Conservation (phyloP, 2,329 filamentous ascomycete genomes). For the Pseudogymnoascus sp. region DNA sequence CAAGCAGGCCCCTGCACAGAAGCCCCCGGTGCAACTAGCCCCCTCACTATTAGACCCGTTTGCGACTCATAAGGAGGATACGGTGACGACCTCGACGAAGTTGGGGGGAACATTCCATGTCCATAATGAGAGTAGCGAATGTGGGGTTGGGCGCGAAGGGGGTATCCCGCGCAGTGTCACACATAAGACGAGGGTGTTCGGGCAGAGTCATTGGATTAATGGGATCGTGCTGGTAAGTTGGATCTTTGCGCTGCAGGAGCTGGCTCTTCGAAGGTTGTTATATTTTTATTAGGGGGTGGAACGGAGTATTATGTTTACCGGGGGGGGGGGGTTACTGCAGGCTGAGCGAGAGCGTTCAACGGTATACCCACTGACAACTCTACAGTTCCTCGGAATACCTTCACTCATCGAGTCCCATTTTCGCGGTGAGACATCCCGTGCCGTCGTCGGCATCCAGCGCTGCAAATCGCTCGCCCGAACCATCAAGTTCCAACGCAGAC, state of each 20-base stretch:
- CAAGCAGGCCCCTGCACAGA: conserved; percentile 11
- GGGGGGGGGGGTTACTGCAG: too few relatives aligned
- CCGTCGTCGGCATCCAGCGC: conserved; percentile 32
- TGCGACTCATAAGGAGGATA: conserved; percentile 22
- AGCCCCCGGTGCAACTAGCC: neutral
- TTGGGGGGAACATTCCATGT: conserved; percentile 38
- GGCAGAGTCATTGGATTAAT: conserved; percentile 50
- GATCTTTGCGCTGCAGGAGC: neutral
- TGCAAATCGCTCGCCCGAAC: conserved; percentile 45
- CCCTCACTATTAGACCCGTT: neutral
- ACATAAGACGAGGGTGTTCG: conserved; percentile 49
- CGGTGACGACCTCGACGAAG: conserved; percentile 31
- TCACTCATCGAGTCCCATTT: conserved; percentile 34
- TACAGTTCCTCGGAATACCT: conserved; percentile 37
- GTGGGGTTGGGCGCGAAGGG: conserved; percentile 22
- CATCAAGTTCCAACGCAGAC: conserved; percentile 42
- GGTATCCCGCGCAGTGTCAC: conserved; percentile 36
- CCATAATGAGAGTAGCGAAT: conserved; percentile 29
- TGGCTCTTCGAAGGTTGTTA: conserved; percentile 20
- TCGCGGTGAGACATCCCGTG: conserved; percentile 31
- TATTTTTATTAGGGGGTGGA: neutral
- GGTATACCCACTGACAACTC: conserved; percentile 10
- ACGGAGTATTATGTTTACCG: neutral
- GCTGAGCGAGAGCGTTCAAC: neutral
- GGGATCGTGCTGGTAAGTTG: conserved; percentile 36